These are phyloP conservation scores for Persicaria tinctoria DNA, from an alignment of 148 eudicot genomes.

Conservation along the genomic window DNA sequence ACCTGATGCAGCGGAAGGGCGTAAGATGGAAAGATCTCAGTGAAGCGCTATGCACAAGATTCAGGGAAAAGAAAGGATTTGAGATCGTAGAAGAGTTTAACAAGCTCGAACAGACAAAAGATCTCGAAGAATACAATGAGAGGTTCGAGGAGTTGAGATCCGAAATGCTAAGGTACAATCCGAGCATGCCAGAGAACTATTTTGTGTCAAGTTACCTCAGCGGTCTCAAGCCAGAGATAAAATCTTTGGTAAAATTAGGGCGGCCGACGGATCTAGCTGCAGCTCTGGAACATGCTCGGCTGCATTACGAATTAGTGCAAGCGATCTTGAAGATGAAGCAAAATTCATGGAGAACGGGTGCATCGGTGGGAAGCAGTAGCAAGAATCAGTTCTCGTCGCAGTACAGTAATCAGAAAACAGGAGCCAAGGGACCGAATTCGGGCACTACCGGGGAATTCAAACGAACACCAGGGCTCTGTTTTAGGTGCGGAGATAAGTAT, in stretches of 20 bases:
- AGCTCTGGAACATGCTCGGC: background rate
- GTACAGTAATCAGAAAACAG: too few relatives aligned
- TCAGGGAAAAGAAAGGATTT: background rate
- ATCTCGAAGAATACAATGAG: background rate
- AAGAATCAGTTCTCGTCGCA: too few relatives aligned
- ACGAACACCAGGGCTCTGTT: too few relatives aligned
- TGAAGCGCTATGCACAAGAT: background rate
- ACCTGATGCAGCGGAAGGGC: background rate
- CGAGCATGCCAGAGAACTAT: too few relatives aligned
- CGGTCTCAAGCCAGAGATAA: background rate
- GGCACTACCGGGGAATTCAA: too few relatives aligned
- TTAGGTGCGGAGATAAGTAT: too few relatives aligned
- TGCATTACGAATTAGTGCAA: background rate
- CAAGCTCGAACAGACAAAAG: background rate
- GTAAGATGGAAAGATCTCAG: background rate
- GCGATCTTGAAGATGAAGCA: background rate
- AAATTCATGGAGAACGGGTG: too few relatives aligned
- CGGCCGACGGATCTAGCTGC: background rate
- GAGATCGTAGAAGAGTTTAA: background rate
- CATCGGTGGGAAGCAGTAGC: too few relatives aligned
- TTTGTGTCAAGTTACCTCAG: background rate
- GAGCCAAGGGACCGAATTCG: too few relatives aligned
- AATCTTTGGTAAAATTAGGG: background rate
- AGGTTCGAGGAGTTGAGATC: background rate
- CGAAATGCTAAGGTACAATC: background rate